Evolutionary conservation across 177 flowering plant genomes (phyloP).

Genomic region (Tripterygium wilfordii): DNA sequence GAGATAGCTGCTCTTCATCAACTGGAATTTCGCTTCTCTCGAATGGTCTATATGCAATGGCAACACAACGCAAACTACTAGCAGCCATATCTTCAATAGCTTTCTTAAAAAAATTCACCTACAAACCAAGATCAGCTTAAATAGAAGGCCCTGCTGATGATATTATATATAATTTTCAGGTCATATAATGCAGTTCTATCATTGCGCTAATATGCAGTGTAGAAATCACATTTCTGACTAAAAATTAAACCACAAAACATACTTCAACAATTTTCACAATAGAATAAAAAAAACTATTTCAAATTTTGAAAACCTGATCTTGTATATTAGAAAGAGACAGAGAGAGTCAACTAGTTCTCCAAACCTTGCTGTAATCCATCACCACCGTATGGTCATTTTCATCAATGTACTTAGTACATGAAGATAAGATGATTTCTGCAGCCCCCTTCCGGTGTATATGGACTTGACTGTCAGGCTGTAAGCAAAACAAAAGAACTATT

Average conservation of each 20-base stretch:
- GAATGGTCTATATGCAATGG: slow-evolving; percentile 64
- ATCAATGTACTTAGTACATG: slow-evolving; percentile 59
- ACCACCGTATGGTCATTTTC: slow-evolving; percentile 25
- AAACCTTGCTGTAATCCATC: slow-evolving; percentile 69
- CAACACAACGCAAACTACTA: slow-evolving; percentile 82
- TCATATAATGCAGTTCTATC: too few species aligned
- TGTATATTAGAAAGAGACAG: too few species aligned
- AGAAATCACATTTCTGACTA: too few species aligned
- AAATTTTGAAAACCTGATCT: too few species aligned
- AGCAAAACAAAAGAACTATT: slow-evolving; percentile 2
- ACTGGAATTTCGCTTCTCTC: slow-evolving; percentile 53
- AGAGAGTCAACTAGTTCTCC: too few species aligned
- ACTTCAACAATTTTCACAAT: too few species aligned
- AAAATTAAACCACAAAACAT: too few species aligned
- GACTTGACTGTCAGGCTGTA: slow-evolving; percentile 65
- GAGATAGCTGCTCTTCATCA: slow-evolving; percentile 49
- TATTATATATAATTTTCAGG: too few species aligned
- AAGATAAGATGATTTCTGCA: slow-evolving; percentile 81
- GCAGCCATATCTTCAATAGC: slow-evolving; percentile 88
- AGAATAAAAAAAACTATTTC: too few species aligned
- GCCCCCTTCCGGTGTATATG: slow-evolving; percentile 99
- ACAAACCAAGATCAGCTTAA: slow-evolving; percentile 10
- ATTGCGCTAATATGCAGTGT: too few species aligned
- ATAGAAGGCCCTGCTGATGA: background rate
- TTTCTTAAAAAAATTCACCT: slow-evolving; percentile 45